phyloP scores from a whole-genome alignment of 768 basidiomycete species.

The Lactifluus echinatus region DNA sequence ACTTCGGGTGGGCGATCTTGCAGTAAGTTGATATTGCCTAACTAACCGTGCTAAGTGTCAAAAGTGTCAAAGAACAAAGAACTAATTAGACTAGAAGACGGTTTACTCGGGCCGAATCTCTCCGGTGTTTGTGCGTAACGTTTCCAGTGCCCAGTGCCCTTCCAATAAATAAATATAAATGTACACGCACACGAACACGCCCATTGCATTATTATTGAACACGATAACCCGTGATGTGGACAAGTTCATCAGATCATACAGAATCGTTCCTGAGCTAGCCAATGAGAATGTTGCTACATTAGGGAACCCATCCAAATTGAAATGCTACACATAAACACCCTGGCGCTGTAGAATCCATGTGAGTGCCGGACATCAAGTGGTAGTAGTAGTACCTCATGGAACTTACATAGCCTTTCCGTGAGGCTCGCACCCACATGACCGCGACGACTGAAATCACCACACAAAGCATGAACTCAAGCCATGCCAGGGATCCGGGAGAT shows the following conservation, averaged over 20 bases:
- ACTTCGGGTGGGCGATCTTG: background rate
- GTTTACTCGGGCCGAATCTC: background rate
- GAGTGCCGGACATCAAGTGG: background rate
- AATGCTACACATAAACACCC: constrained; percentile 1
- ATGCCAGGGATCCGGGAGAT: constrained; percentile 66
- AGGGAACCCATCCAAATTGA: background rate
- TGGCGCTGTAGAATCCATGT: background rate
- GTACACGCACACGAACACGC: too few species aligned
- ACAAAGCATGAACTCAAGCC: constrained; percentile 66
- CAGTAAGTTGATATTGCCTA: background rate
- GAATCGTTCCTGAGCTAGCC: background rate
- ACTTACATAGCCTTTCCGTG: constrained; percentile 8
- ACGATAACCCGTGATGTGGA: background rate
- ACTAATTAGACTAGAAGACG: background rate
- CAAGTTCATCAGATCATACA: too few species aligned
- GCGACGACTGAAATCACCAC: constrained; percentile 46
- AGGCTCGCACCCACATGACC: constrained; percentile 38
- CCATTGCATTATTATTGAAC: too few species aligned
- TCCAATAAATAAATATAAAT: too few species aligned
- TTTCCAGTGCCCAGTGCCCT: too few species aligned
- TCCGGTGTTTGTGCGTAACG: too few species aligned
- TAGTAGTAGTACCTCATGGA: background rate
- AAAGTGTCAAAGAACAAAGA: too few species aligned
- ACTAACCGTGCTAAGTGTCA: too few species aligned
- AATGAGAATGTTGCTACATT: too few species aligned